Evolutionary conservation across 371 early-diverging fungal genomes (phyloP), one percentile per base, ranked within the genome.

Genomic region (Coemansia sp.): DNA sequence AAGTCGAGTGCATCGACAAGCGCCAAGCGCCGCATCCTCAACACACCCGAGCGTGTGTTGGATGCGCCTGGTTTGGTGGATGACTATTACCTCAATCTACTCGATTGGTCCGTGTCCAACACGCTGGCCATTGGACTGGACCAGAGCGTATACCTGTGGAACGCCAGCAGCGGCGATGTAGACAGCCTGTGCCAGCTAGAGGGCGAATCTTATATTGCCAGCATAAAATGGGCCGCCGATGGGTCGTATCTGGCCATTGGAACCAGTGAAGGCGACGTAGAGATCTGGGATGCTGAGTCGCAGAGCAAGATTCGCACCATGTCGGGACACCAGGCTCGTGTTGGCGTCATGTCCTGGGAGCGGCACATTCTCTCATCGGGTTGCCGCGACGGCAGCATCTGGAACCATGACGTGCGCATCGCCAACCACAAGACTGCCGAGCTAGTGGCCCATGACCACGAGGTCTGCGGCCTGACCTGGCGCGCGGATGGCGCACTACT

Each of bases 391-490:
- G 95, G 97, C 6, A 88, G 81, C 55, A 94, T 99, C 63, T 90
- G 87, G 86, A 83, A 95, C 70, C 95, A 94, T 62, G 99, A 99
- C 68, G 92, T 95, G 4, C 89, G 99, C 36, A 69, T 89, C 1
- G 86, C 88, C 1, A 80, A 88, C 42, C 91, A 93, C 70, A 86
- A 89, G 54, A 80, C 85, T 0, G 82, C 83, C 1, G 86, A 86
- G 69, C 77, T 94, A 7, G 36, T 75, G 10, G 85, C 81, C 1
- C 97, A 97, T 77, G 80, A 82, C 30, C 82, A 81, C 33, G 95
- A 95, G 65, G 94, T 97, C 5, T 99, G 99, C 78, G 99, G 99
- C 12, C 81, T 99, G 33, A 83, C 86, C 55, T 99, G 99, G 99
- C 83, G 92, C 38, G 64, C 81, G 3, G 97, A 95, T 77, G 94